Conservation (phyloP, 202 grass and related monocot species). For the Setaria viridis region DNA sequence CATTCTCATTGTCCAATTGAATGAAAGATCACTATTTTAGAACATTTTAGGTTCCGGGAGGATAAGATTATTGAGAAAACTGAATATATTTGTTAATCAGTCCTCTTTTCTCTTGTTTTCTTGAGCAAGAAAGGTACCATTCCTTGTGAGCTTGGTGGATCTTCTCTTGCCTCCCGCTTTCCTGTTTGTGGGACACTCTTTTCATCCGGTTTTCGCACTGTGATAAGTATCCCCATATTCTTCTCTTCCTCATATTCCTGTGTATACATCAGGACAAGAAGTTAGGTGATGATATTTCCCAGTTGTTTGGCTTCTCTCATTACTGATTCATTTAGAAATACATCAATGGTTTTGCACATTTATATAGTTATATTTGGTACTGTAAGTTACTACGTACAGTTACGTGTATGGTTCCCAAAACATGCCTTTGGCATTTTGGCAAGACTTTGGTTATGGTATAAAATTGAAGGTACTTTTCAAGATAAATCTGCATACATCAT, state of each 20-base stretch:
- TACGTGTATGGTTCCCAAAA: neutral
- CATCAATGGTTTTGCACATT: slow-evolving; percentile 22
- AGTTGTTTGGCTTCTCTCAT: slow-evolving; percentile 13
- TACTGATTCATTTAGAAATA: neutral
- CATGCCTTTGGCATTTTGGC: neutral
- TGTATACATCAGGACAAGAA: slow-evolving; percentile 9
- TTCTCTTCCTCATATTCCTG: neutral
- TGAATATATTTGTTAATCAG: neutral
- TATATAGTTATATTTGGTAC: neutral
- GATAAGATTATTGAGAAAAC: neutral
- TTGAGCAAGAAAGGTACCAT: slow-evolving; percentile 4
- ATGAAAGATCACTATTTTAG: neutral
- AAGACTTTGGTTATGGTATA: neutral
- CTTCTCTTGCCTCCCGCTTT: neutral
- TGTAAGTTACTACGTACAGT: neutral
- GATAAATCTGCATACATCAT: neutral
- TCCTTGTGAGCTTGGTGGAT: slow-evolving; percentile 9
- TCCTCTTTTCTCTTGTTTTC: neutral
- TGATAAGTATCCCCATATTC: neutral
- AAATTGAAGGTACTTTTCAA: neutral
- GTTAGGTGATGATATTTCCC: slow-evolving; percentile 21
- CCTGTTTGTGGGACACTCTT: neutral
- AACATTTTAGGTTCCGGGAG: neutral
- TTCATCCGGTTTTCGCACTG: neutral
- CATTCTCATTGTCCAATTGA: neutral